Evolutionary conservation across 2,329 filamentous ascomycete genomes (phyloP).

Genomic region (Zelopaecilomyces penicillatus): DNA sequence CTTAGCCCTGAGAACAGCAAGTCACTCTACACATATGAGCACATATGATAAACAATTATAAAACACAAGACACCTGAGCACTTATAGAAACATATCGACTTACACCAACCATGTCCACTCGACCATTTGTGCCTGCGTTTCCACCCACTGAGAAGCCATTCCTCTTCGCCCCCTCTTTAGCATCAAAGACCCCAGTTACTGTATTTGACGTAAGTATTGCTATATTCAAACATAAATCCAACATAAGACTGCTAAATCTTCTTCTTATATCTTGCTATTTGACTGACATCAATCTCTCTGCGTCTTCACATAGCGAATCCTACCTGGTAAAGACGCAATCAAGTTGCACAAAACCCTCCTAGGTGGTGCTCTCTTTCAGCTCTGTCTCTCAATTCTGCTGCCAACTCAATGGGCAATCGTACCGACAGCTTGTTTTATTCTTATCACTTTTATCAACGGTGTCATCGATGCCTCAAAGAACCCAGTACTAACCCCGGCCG

Average conservation of each 20-base stretch:
- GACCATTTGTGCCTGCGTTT: background rate
- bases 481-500: too few species aligned
- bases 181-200: background rate
- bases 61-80: too few species aligned
- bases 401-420: constrained; percentile 27
- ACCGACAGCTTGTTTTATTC: constrained; percentile 21
- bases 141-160: background rate
- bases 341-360: constrained; percentile 23
- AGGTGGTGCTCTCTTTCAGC: constrained; percentile 27
- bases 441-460: constrained; percentile 24
- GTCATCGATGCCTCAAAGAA: constrained; percentile 18
- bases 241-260: too few species aligned
- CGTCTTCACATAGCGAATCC: too few species aligned
- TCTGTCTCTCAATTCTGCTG: constrained; percentile 22
- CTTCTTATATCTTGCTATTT: too few species aligned
- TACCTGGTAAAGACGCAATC: constrained; percentile 25
- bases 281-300: too few species aligned
- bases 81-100: too few species aligned
- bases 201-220: too few species aligned
- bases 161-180: background rate
- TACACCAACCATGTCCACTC: background rate
- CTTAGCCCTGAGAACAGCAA: too few species aligned
- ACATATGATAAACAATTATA: too few species aligned
- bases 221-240: too few species aligned
- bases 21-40: too few species aligned